phyloP scores from a whole-genome alignment of 192 early-diverging fungal species.

The Gorgonomyces haynaldii region DNA sequence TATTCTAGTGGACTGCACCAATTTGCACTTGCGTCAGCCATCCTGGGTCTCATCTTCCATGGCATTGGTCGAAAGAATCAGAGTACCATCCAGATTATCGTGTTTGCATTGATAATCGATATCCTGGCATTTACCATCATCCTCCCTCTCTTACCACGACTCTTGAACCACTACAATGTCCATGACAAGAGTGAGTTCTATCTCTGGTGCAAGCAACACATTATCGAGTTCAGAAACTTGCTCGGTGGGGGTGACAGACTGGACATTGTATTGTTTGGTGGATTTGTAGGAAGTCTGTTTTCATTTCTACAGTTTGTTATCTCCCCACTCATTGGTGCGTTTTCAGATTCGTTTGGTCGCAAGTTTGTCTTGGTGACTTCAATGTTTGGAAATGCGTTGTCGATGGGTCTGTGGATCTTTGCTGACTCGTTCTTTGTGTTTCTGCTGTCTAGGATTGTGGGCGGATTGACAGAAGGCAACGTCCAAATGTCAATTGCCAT shows the following conservation, averaged over 20 bases:
- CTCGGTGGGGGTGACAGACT: conserved; percentile 20
- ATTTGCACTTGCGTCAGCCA: no score
- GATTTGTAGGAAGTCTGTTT: conserved; percentile 82
- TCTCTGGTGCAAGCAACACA: neutral
- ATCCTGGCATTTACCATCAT: conserved; percentile 97
- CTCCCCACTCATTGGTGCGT: conserved; percentile 70
- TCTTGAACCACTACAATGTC: conserved; percentile 75
- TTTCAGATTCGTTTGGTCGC: conserved; percentile 71
- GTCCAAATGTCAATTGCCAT: conserved; percentile 94
- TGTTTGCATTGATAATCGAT: conserved; percentile 81
- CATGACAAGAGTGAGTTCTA: conserved; percentile 29
- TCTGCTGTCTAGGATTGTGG: conserved; percentile 73
- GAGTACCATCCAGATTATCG: no score
- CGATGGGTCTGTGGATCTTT: conserved; percentile 86
- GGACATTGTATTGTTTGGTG: conserved; percentile 80
- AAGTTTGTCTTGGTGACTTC: conserved; percentile 68
- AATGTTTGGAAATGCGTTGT: conserved; percentile 87
- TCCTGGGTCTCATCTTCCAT: no score
- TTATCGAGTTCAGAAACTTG: neutral
- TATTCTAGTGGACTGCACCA: no score
- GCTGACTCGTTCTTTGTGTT: conserved; percentile 72
- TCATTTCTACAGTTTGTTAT: conserved; percentile 86
- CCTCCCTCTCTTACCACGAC: conserved; percentile 82
- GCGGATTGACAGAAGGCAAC: conserved; percentile 93
- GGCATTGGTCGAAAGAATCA: no score